Evolutionary conservation across 2,329 filamentous ascomycete genomes (phyloP), one percentile per base, ranked within the genome.

Genomic region (Colletotrichum tanaceti): DNA sequence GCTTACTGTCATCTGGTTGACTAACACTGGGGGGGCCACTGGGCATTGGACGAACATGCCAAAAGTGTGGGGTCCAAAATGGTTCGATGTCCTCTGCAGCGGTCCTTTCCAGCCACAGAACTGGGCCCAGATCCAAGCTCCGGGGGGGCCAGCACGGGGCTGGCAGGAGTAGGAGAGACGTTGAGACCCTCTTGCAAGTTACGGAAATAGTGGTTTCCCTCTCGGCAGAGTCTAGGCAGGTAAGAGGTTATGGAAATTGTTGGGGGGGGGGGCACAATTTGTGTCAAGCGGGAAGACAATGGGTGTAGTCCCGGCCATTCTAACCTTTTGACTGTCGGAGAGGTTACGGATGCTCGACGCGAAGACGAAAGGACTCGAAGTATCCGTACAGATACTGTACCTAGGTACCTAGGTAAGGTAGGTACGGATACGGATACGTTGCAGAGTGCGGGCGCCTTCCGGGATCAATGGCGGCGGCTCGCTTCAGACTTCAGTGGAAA

Each of bases 141-240:
- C 28, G 24, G 24, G 59, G 50, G 64, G 59, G 24, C n/a, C 50
- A 20, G 32, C 38, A 67, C 53, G 60, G 65, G 65, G 53, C 47
- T 20, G 47, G n/a, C 38, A 68, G 62, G 66, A 60, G 66, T 52
- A 20, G 43, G 11, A 10, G 41, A n/a, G 65, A 20, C 3, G 28
- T 28, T 4, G 13, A 7, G 28, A 14, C 55, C 65, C 66, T 68
- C 66, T 57, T 68, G 16, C 62, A 44, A 68, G 66, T 68, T 44
- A 43, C 66, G 65, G 66, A 66, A 65, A 65, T 46, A 60, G 57
- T 55, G 35, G 22, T 54, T 47, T 28, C 49, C 57, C 39, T 49
- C 43, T 35, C 10, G 39, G 38, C 18, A 5, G 18, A 24, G 47
- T 35, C 47, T 43, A 32, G 47, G 47, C n/a, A 61, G 11, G 58